These are phyloP conservation scores for Sphagnum fallax DNA, from an alignment of 228 moss, liverwort and hornwort species.

Conservation along the genomic window DNA sequence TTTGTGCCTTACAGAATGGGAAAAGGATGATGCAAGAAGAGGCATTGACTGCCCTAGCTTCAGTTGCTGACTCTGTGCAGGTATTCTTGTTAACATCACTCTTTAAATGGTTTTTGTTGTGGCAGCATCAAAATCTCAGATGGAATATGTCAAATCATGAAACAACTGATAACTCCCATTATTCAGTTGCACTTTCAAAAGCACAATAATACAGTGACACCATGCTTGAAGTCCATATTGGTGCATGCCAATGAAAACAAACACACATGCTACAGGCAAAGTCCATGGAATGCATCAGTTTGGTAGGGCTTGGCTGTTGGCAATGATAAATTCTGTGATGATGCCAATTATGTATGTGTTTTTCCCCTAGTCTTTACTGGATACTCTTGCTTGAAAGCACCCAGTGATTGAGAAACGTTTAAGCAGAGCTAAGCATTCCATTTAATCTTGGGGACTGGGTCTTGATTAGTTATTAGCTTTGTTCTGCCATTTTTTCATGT, in stretches of 20 bases:
- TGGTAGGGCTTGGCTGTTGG: slow-evolving; percentile 99
- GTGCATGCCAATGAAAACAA: slow-evolving; percentile 83
- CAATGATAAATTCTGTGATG: slow-evolving; percentile 94
- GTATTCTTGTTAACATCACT: slow-evolving; percentile 16
- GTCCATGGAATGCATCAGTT: slow-evolving; percentile 99
- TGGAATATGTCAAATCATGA: background rate
- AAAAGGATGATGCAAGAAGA: slow-evolving; percentile 99
- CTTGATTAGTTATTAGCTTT: background rate
- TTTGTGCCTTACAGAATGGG: slow-evolving; percentile 58
- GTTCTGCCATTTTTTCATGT: background rate
- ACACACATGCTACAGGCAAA: slow-evolving; percentile 96
- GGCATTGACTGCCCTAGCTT: slow-evolving; percentile 95
- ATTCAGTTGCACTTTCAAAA: slow-evolving; percentile 86
- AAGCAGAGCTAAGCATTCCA: too few species aligned
- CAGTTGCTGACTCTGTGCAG: slow-evolving; percentile 98
- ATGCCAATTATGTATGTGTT: slow-evolving; percentile 78
- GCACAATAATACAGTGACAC: slow-evolving; percentile 93
- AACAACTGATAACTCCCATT: background rate
- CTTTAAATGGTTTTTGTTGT: background rate
- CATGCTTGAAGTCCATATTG: slow-evolving; percentile 79
- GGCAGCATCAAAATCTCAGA: background rate
- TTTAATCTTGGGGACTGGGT: too few species aligned
- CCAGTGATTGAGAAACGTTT: too few species aligned
- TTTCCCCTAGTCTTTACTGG: background rate
- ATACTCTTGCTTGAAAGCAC: background rate